These are phyloP conservation scores for Isoetes taiwanensis DNA, from an alignment of 75 land plant species.

Conservation along the genomic window DNA sequence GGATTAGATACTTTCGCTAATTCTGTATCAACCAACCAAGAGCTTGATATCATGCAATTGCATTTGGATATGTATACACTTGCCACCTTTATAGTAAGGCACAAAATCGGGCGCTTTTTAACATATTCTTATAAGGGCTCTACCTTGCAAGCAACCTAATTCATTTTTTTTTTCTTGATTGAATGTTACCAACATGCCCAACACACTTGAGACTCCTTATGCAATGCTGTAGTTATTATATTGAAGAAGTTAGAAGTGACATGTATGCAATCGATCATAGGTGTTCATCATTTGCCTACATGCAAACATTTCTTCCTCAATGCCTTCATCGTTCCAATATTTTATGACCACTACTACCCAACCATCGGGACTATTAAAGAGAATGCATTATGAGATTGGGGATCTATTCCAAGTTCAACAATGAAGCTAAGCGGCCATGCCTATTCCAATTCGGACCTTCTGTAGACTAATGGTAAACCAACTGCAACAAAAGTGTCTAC, in stretches of 20 bases:
- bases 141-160: constrained; percentile 38
- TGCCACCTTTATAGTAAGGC: constrained; percentile 97
- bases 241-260: no score
- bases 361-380: background rate
- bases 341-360: constrained; percentile 55
- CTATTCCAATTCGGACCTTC: constrained; percentile 80
- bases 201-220: no score
- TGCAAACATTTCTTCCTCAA: constrained; percentile 83
- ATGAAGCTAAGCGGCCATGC: constrained; percentile 25
- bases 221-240: no score
- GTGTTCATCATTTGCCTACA: constrained; percentile 80
- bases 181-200: no score
- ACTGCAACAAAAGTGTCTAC: constrained; percentile 98
- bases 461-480: constrained; percentile 93
- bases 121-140: constrained; percentile 87
- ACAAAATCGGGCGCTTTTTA: constrained; percentile 59
- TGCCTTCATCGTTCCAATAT: constrained; percentile 90
- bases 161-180: no score
- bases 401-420: background rate
- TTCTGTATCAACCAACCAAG: no score
- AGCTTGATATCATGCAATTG: no score
- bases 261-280: constrained; percentile 83
- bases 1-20: no score
- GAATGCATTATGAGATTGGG: background rate
- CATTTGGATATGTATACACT: constrained; percentile 75